phyloP scores from a whole-genome alignment of 2,329 filamentous ascomycete genomes.

The Aspergillus nomiae region DNA sequence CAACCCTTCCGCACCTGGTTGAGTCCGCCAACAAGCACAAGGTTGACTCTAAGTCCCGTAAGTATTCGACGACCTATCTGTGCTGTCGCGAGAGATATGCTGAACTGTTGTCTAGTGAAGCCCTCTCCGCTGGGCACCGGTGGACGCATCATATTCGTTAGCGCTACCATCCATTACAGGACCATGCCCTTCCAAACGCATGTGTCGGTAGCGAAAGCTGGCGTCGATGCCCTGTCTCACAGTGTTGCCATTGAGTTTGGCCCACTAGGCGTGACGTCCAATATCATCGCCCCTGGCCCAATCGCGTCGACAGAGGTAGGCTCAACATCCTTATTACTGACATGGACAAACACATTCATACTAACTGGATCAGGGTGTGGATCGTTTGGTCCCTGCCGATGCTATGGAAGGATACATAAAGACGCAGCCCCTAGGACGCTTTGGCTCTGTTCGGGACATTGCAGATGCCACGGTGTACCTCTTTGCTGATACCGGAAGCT shows the following conservation, averaged over 20 bases:
- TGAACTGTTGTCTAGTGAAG: constrained; percentile 24
- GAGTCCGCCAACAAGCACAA: constrained; percentile 68
- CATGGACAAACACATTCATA: not conserved
- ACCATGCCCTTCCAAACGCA: constrained; percentile 84
- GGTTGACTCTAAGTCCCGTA: constrained; percentile 59
- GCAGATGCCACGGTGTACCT: constrained; percentile 89
- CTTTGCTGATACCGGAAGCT: constrained; percentile 82
- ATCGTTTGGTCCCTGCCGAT: constrained; percentile 60
- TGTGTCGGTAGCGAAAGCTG: constrained; percentile 88
- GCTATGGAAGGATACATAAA: constrained; percentile 51
- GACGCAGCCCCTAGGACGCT: constrained; percentile 70
- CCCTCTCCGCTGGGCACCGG: constrained; percentile 60
- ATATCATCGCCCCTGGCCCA: constrained; percentile 84
- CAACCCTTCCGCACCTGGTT: constrained; percentile 78
- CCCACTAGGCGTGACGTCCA: constrained; percentile 81
- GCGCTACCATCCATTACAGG: constrained; percentile 87
- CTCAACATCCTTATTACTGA: not conserved
- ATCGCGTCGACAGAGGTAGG: constrained; percentile 75
- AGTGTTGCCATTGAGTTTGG: constrained; percentile 87
- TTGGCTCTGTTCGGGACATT: constrained; percentile 82
- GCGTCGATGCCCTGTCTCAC: constrained; percentile 80
- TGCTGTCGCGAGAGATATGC: not conserved
- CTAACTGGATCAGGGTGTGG: constrained; percentile 57
- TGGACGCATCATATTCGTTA: constrained; percentile 86
- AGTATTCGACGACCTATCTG: constrained; percentile 18